Conservation (phyloP, 2,329 filamentous ascomycete species). For the Cadophora gregata region DNA sequence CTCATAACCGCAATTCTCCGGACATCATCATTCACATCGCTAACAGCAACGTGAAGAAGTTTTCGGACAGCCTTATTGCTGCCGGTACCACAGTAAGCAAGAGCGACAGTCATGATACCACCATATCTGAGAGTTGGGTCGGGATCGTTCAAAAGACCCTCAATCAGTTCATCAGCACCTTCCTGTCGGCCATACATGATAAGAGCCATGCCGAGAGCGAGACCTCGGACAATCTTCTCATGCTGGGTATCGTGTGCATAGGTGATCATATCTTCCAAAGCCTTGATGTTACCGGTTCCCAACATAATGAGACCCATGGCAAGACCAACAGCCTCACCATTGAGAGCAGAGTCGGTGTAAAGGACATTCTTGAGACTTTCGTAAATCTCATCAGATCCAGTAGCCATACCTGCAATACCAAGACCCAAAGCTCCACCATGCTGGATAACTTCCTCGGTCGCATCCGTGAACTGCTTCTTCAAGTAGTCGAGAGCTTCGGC, state of each 20-base stretch:
- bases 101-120: constrained; percentile 97
- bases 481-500: constrained; percentile 86
- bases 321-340: constrained; percentile 94
- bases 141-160: constrained; percentile 89
- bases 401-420: constrained; percentile 97
- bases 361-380: constrained; percentile 88
- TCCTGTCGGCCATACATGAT: constrained; percentile 99
- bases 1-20: constrained; percentile 96
- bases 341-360: constrained; percentile 92
- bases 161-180: constrained; percentile 91
- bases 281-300: constrained; percentile 93
- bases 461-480: constrained; percentile 73
- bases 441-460: constrained; percentile 91
- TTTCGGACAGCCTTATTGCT: constrained; percentile 99
- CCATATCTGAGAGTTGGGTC: constrained; percentile 94
- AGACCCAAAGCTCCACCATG: constrained; percentile 95
- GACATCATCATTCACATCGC: constrained; percentile 97
- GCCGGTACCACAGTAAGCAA: constrained; percentile 95
- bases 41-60: constrained; percentile 93
- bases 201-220: constrained; percentile 94
- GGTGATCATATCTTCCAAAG: constrained; percentile 94
- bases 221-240: constrained; percentile 96
- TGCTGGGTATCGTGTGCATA: constrained; percentile 98
- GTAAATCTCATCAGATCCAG: constrained; percentile 87
- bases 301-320: constrained; percentile 98